Evolutionary conservation across 108 stramenopile species (phyloP).

Genomic region (Heterococcus sp.): DNA sequence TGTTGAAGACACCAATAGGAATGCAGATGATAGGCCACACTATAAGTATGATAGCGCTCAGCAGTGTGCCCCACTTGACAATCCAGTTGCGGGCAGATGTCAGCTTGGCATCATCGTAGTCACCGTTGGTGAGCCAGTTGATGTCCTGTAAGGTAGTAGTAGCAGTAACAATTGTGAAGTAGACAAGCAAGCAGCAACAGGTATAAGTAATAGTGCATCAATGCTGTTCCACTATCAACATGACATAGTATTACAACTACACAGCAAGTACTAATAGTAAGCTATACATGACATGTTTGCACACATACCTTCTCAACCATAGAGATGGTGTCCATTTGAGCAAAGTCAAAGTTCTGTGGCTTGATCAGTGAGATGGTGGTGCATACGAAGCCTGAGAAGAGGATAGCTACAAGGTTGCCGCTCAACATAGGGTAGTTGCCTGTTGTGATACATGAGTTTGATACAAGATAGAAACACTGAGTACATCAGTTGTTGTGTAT

Average conservation of each 20-base stretch:
- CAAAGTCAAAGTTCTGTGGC: conserved; percentile 79
- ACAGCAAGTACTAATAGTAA: no score
- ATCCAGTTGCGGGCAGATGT: conserved; percentile 70
- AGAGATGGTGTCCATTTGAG: conserved; percentile 14
- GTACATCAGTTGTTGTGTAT: no score
- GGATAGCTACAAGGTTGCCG: conserved; percentile 83
- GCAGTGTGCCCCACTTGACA: conserved; percentile 68
- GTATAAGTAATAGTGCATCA: no score
- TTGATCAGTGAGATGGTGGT: conserved; percentile 68
- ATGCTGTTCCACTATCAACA: no score
- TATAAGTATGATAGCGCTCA: conserved; percentile 75
- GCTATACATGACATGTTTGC: no score
- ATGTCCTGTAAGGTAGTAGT: no score
- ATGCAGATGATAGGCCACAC: conserved; percentile 80
- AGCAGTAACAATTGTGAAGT: no score
- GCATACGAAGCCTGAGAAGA: conserved; percentile 69
- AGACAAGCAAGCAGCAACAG: no score
- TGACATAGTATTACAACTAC: no score
- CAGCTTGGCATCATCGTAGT: conserved; percentile 64
- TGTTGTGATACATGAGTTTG: no score
- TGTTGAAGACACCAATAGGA: conserved; percentile 76
- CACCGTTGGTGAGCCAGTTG: conserved; percentile 71
- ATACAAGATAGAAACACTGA: no score
- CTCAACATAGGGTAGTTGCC: conserved; percentile 79
- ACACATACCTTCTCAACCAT: conserved; percentile 22